Evolutionary conservation across 768 basidiomycete genomes (phyloP).

Genomic region (Boletus bicolor): DNA sequence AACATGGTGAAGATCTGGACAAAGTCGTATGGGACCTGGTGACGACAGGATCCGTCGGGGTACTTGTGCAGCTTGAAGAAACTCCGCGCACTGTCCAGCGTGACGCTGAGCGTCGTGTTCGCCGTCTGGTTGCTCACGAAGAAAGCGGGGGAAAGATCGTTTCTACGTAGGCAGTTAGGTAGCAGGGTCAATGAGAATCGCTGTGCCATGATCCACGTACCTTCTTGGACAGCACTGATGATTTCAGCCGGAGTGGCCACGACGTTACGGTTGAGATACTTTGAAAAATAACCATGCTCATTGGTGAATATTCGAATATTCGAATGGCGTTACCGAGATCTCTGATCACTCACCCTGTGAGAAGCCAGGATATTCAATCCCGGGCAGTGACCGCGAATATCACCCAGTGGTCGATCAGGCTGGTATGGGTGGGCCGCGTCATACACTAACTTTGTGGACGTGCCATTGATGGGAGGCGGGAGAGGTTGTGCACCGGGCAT

Average conservation of each 20-base stretch:
- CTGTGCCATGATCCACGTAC: not conserved
- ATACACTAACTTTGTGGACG: constrained; percentile 22
- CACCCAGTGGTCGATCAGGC: constrained; percentile 12
- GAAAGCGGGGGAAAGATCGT: constrained; percentile 21
- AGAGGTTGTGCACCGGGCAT: constrained; percentile 24
- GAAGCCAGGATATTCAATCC: constrained; percentile 26
- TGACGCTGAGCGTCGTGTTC: constrained; percentile 14
- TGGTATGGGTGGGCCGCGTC: constrained; percentile 16
- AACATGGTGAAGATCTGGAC: not conserved
- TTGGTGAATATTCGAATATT: not conserved
- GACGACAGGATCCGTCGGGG: constrained; percentile 20
- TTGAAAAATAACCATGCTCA: not conserved
- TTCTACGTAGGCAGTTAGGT: not conserved
- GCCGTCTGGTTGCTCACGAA: constrained; percentile 21
- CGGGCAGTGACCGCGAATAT: constrained; percentile 25
- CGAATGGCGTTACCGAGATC: not conserved
- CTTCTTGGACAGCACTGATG: constrained; percentile 23
- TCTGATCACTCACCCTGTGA: constrained; percentile 20
- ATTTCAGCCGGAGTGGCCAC: constrained; percentile 23
- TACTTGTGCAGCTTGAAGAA: constrained; percentile 19
- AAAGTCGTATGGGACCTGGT: constrained; percentile 14
- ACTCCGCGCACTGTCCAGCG: constrained; percentile 17
- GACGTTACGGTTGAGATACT: constrained; percentile 22
- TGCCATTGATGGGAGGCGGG: constrained; percentile 23
- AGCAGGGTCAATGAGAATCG: too few species aligned